A percentile compares a stretch with the other conserved stretches of the same genome.
phyloP scores from a whole-genome alignment of 23 red algal species.

The Gracilaria domingensis region DNA sequence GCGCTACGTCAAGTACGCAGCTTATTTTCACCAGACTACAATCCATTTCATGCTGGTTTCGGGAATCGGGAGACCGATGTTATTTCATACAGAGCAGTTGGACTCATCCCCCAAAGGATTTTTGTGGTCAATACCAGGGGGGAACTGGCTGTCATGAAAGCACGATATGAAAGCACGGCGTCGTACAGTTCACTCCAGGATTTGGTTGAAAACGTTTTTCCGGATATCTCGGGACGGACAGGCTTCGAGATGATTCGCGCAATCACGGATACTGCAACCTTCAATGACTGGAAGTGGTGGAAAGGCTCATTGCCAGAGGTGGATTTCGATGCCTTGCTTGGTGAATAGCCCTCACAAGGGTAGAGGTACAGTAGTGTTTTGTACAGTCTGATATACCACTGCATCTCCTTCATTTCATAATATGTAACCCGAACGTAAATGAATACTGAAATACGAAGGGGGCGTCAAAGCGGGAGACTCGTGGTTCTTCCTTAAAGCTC shows the following conservation, averaged over 20 bases:
- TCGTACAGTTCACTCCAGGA: conserved; percentile 78
- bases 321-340: conserved; percentile 57
- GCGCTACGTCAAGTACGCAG: conserved; percentile 82
- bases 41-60: conserved; percentile 98
- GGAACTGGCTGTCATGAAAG: conserved; percentile 91
- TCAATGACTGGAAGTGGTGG: conserved; percentile 77
- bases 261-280: conserved; percentile 66
- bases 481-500: too few species aligned
- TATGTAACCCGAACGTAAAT: too few species aligned
- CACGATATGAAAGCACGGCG: conserved; percentile 70
- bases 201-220: conserved; percentile 91
- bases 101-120: conserved; percentile 86
- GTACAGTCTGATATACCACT: too few species aligned
- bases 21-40: conserved; percentile 86
- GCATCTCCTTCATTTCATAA: too few species aligned
- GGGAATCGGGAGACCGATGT: conserved; percentile 95
- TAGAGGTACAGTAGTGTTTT: too few species aligned
- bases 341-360: conserved; percentile 18
- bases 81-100: conserved; percentile 85
- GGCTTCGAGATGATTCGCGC: conserved; percentile 49
- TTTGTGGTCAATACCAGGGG: conserved; percentile 92
- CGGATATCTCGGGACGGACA: conserved; percentile 73
- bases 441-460: too few species aligned
- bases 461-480: too few species aligned
- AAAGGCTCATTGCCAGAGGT: conserved; percentile 60